phyloP scores from a whole-genome alignment of 495 filamentous ascomycete species.

The Podospora pseudoanserina region DNA sequence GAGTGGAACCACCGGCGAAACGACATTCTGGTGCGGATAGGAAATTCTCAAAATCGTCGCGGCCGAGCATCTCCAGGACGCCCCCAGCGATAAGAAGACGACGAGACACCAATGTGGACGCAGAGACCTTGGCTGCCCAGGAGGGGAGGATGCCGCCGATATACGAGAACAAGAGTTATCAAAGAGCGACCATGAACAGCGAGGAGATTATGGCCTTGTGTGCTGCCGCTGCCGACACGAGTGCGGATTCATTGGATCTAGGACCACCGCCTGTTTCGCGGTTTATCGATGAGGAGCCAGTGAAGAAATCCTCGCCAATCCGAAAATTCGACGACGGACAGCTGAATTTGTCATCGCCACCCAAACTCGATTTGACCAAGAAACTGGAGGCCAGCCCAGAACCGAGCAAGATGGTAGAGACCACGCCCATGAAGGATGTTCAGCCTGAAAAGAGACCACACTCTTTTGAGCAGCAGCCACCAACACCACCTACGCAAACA shows the following conservation, averaged over 20 bases:
- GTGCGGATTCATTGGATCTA: conserved; percentile 59
- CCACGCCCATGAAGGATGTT: conserved; percentile 11
- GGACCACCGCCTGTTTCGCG: conserved; percentile 63
- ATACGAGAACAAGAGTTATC: conserved; percentile 74
- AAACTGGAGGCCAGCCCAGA: conserved; percentile 21
- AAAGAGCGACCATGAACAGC: conserved; percentile 63
- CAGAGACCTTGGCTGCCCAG: conserved; percentile 50
- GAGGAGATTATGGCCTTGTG: conserved; percentile 49
- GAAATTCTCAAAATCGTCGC: conserved; percentile 25
- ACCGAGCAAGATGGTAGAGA: conserved; percentile 16
- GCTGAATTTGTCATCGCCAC: conserved; percentile 1
- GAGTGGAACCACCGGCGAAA: conserved; percentile 45
- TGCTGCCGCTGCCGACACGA: conserved; percentile 44
- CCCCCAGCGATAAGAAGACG: conserved; percentile 40
- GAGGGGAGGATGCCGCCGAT: conserved; percentile 78
- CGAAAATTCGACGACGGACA: conserved; percentile 16
- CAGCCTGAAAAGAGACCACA: conserved; percentile 17
- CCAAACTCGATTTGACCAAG: conserved; percentile 23
- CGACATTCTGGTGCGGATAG: conserved; percentile 34
- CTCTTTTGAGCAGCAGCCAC: conserved; percentile 3
- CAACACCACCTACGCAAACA: conserved; percentile 2
- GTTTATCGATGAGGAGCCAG: conserved; percentile 59
- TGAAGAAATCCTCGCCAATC: conserved; percentile 49
- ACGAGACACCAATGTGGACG: conserved; percentile 48
- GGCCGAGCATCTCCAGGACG: conserved; percentile 27